These are phyloP conservation scores for Barbatosphaeria neglecta DNA, from an alignment of 495 filamentous ascomycete species.

Conservation along the genomic window DNA sequence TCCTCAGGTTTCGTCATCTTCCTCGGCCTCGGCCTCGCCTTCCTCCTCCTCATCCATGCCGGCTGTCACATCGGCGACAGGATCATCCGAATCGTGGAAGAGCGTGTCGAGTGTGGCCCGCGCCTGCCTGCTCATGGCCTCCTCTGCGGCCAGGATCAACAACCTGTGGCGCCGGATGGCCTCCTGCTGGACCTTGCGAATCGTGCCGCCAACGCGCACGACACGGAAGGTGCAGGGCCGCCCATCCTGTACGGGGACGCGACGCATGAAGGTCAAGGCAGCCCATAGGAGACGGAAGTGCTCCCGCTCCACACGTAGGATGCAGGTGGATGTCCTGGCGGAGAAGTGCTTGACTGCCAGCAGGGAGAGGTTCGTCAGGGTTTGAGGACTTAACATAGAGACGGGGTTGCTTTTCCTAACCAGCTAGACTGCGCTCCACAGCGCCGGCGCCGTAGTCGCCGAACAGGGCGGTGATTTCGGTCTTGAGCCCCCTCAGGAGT, in stretches of 20 bases:
- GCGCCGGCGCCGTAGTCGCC: constrained; percentile 82
- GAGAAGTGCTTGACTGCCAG: constrained; percentile 84
- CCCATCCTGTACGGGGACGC: constrained; percentile 45
- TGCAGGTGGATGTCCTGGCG: constrained; percentile 83
- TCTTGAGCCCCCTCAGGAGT: constrained; percentile 55
- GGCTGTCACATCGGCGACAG: constrained; percentile 27
- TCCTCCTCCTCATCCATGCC: constrained; percentile 41
- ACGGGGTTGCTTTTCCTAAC: constrained; percentile 37
- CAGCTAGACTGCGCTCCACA: constrained; percentile 49
- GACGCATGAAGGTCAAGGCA: constrained; percentile 70
- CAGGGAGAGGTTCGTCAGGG: constrained; percentile 5
- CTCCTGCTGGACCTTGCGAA: constrained; percentile 83
- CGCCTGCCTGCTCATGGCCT: constrained; percentile 21
- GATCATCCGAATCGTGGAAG: constrained; percentile 22
- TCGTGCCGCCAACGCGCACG: constrained; percentile 86
- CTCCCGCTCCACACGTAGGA: constrained; percentile 65
- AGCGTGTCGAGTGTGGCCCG: constrained; percentile 28
- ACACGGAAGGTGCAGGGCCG: constrained; percentile 68
- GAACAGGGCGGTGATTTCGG: constrained; percentile 59
- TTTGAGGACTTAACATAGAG: constrained; percentile 4
- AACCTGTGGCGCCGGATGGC: constrained; percentile 63
- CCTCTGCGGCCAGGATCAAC: constrained; percentile 53
- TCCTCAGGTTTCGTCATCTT: constrained; percentile 21
- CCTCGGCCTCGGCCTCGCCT: constrained; percentile 14
- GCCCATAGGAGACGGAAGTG: constrained; percentile 84